Conservation (phyloP, 2,329 filamentous ascomycete species). For the Ophiostoma quercus region DNA sequence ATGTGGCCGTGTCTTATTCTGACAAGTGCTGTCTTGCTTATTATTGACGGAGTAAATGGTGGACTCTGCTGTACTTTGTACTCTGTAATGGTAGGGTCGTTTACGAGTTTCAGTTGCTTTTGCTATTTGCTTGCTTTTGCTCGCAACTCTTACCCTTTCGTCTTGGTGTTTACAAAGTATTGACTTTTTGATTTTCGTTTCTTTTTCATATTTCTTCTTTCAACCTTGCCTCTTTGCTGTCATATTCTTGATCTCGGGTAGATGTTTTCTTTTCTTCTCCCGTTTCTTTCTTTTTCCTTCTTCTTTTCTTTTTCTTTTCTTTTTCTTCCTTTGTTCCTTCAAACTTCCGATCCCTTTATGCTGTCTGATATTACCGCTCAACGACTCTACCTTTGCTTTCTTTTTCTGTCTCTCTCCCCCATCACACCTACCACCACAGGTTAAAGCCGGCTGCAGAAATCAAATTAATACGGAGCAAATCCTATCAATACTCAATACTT, state of each 20-base stretch:
- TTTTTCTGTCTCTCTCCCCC: not conserved
- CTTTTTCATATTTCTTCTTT: not conserved
- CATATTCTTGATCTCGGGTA: not conserved
- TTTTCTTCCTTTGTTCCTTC: not conserved
- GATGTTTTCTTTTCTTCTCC: not conserved
- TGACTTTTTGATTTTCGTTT: not conserved
- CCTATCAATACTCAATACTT: too few species aligned
- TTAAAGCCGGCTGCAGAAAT: conserved; percentile 1
- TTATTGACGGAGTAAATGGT: not conserved
- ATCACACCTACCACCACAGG: not conserved
- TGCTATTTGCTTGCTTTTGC: not conserved
- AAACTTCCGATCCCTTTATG: not conserved
- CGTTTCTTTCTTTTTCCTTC: not conserved
- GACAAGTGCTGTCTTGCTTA: not conserved
- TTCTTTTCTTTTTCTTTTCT: not conserved
- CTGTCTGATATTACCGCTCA: not conserved
- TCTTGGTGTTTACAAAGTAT: not conserved
- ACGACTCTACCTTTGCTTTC: not conserved
- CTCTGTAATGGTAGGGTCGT: too few species aligned
- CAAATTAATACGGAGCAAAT: not conserved
- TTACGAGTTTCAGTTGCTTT: not conserved
- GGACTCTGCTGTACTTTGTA: too few species aligned
- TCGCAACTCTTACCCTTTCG: conserved; percentile 3
- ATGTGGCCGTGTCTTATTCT: conserved; percentile 2
- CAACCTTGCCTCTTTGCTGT: not conserved